Evolutionary conservation across 306 rosid species (phyloP), one percentile per base, ranked within the genome.

Genomic region (Lablab purpureus): DNA sequence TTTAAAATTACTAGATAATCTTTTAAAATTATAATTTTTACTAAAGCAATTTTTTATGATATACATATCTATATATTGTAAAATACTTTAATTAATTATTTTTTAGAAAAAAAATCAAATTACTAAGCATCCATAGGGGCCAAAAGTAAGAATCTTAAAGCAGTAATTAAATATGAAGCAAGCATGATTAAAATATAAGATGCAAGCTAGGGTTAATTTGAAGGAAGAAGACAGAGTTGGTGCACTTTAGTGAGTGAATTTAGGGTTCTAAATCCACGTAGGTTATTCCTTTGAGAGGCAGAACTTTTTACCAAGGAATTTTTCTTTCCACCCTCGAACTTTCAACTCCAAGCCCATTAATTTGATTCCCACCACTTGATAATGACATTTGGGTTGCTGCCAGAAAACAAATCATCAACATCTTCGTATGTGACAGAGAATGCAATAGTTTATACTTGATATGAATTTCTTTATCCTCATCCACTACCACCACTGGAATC

Each of bases 291-390:
- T 34, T 18, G 67, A 77, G 71, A 52, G 77, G 51, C 28, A 13
- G 28, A 73, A 75, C 55, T 43, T 79, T 80, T 58, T 37, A 46
- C 73, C 1, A 14, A 56, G 87, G 84, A 76, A 81, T 82, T 67
- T 69, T 10, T 59, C 78, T 85, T 81, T 81, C 51, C 70, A 58
- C 78, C 71, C 66, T 67, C 49, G 17, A 76, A 66, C 67, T 41
- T 40, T 67, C 32, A 67, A 67, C 73, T 45, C 54, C 41, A 36
- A 32, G 25, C 49, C 52, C 77, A 80, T 79, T 71, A 71, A 62
- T 63, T 70, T 75, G 84, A 84, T 85, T 87, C 80, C 80, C 74
- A 7, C 56, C 82, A 21, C 73, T 77, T 50, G 83, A 83, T 7
- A 84, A n/a, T 54, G 77, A 87, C 85, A 64, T 71, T 28, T 71